Conservation (phyloP, 2,329 filamentous ascomycete species). For the Rhytidhysteron rufulum region DNA sequence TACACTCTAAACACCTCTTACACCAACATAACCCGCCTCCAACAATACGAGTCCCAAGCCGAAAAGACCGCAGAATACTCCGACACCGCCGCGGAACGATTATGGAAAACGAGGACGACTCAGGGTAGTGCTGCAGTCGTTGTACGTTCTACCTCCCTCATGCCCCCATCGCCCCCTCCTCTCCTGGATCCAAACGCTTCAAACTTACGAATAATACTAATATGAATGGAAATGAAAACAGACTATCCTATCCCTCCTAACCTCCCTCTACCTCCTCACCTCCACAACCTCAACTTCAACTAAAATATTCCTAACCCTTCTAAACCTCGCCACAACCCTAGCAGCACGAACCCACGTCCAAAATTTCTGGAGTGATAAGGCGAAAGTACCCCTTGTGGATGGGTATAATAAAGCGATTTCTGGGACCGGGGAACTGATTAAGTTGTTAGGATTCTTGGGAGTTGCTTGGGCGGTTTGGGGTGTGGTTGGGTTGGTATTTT, state of each 20-base stretch:
- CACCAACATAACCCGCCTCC: constrained; percentile 33
- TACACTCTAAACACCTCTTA: constrained; percentile 32
- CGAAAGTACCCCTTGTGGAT: constrained; percentile 30
- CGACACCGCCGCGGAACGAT: constrained; percentile 24
- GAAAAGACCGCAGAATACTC: constrained; percentile 37
- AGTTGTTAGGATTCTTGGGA: constrained; percentile 16
- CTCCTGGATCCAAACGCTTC: no score
- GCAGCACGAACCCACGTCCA: constrained; percentile 23
- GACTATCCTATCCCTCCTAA: constrained; percentile 21
- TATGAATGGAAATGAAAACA: constrained; percentile 2
- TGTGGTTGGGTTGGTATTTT: not conserved
- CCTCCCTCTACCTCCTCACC: constrained; percentile 14
- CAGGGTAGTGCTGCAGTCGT: constrained; percentile 29
- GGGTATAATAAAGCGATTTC: constrained; percentile 35
- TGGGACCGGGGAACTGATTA: constrained; percentile 26
- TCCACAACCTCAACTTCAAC: constrained; percentile 1
- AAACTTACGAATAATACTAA: constrained; percentile 1
- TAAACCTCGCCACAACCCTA: constrained; percentile 12
- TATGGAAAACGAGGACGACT: constrained; percentile 33
- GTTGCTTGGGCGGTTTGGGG: constrained; percentile 4
- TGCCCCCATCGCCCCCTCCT: no score
- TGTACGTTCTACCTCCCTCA: constrained; percentile 20
- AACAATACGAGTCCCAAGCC: constrained; percentile 29
- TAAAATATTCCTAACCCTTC: constrained; percentile 7
- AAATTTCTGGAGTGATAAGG: constrained; percentile 29